Conservation (phyloP, 176 grass and related monocot genomes). For the Oryza brachyantha region DNA sequence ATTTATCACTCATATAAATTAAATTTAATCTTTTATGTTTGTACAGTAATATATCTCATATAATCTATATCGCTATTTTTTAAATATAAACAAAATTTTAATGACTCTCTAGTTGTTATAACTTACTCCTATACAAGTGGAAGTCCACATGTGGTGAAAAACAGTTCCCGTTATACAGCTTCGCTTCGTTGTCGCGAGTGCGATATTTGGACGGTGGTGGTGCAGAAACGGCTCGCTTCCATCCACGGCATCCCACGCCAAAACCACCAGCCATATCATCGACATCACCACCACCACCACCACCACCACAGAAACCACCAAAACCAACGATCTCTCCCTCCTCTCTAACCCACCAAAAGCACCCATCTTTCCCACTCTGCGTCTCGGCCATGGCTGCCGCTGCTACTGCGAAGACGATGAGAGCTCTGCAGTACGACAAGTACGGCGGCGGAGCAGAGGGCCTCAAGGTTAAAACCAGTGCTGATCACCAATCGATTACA, state of each 20-base stretch:
- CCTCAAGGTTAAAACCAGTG: slow-evolving; percentile 40
- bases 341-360: too few species aligned
- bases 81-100: too few species aligned
- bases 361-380: too few species aligned
- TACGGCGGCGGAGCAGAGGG: slow-evolving; percentile 56
- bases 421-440: slow-evolving; percentile 63
- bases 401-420: slow-evolving; percentile 51
- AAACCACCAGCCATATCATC: not conserved
- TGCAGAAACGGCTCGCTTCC: not conserved
- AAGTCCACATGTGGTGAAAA: too few species aligned
- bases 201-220: not conserved
- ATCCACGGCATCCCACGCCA: not conserved
- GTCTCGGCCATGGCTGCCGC: slow-evolving; percentile 40
- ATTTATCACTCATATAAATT: too few species aligned
- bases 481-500: not conserved
- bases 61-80: too few species aligned
- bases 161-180: not conserved
- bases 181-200: not conserved
- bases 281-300: not conserved
- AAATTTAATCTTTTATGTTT: too few species aligned
- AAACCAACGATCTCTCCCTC: not conserved
- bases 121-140: too few species aligned
- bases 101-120: too few species aligned
- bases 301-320: too few species aligned
- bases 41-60: too few species aligned